Base-by-base conservation (phyloP, 2,329 filamentous ascomycete species). In the Cladosporium colombiae region DNA sequence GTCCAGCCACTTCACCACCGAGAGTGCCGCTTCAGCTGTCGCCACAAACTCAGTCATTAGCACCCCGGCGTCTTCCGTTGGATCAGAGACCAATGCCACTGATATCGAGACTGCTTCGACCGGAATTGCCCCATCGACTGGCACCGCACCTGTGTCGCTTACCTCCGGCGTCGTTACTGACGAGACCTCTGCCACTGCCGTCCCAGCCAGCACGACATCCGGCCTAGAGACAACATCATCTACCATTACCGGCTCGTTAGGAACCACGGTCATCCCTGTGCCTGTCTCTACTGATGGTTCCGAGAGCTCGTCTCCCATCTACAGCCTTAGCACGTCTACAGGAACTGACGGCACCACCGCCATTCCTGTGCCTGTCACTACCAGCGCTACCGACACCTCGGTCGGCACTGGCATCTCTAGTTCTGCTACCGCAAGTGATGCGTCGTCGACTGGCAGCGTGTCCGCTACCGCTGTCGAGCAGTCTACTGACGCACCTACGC, bases 141-240 rank as follows among this genome's bases (percentile, higher is more conserved):
- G 50, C 29, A 58, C 60, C 11, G 56, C 53, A n/a, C 50, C 52
- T 13, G 53, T 49, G 5, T 44, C 62, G 11, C 2, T 46, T 37
- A 57, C 62, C 33, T 35, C 33, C 11, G 46, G 50, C 21, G 21
- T 27, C 25, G 52, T n/a, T 7, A 18, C 18, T 21, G 61, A 63
- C 2, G 50, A 37, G 18, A 44, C 53, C 13, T 40, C 69, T 10
- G 66, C 72, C 25, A 67, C 74, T 27, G 68, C 72, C 16, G 64
- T 74, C 21, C 68, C 71, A 23, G 53, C 70, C 0, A 70, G 67
- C 14, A 70, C 70, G 8, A 46, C 68, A 5, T 69, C 69, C 5
- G 52, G 65, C 35, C 60, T 68, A 18, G 31, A 64, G 31, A 53
- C 65, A 21, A 68, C 67, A 5, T 68, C 68, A 13, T 58, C 37